A percentile compares a stretch with the other conserved stretches of the same genome.
Conservation (phyloP, 306 rosid species). For the barrel medic (Medicago truncatula) region DNA sequence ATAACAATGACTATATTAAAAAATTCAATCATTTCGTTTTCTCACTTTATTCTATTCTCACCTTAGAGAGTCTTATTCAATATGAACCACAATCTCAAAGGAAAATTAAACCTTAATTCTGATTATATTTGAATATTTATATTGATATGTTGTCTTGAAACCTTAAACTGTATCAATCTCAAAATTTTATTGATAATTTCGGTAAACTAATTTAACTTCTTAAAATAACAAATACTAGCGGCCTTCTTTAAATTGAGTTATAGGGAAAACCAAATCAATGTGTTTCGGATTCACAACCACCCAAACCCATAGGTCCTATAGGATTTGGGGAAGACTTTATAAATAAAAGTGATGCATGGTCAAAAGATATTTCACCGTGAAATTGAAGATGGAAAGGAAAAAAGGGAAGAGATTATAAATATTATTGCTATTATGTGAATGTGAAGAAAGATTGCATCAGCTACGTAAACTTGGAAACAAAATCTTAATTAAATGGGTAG, state of each 20-base stretch:
- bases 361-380: background rate
- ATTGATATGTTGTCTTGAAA: background rate
- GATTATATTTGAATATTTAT: background rate
- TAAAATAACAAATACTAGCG: too few relatives aligned
- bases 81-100: background rate
- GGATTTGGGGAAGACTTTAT: background rate
- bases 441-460: background rate
- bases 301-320: background rate
- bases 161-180: too few relatives aligned
- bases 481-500: conserved; percentile 2
- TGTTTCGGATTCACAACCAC: conserved; percentile 5
- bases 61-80: background rate
- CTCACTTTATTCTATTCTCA: background rate
- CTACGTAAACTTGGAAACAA: background rate
- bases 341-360: background rate
- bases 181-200: too few relatives aligned
- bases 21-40: background rate
- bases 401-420: background rate
- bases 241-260: background rate
- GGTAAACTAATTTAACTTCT: too few relatives aligned
- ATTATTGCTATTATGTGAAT: too few relatives aligned
- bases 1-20: too few relatives aligned
- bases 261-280: conserved; percentile 31
- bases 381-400: background rate
- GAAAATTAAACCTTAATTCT: background rate